Base-by-base conservation (phyloP, 345 rosid genomes). In the Salix viminalis region DNA sequence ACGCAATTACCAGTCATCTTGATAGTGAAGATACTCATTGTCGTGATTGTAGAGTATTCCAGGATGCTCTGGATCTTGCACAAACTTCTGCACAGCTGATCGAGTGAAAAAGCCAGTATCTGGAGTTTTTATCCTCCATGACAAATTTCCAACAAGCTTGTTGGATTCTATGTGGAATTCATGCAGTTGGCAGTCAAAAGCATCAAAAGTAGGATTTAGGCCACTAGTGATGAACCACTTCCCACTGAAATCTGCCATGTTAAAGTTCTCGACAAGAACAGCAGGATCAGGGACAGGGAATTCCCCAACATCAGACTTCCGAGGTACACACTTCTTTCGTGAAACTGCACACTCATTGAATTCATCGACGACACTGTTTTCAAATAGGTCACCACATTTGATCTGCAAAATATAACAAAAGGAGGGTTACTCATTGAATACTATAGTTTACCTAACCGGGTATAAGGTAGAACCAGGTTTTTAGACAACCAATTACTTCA, bases 341-440 rank as follows among this genome's bases (percentile, higher is more conserved):
- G 99, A 85, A 75, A 96, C 97, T 15, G 98, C 98, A 78, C 98
- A 93, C 75, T 91, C 96, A 32, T 93, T 96, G 87, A 95, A 96
- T 81, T 93, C 89, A 69, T 96, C 98, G 74, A 96, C 99, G 30
- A 89, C 92, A 21, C 82, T 89, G 77, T 96, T 96, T 70, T 77
- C 98, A 78, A 96, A 91, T 21, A 91, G 90, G 79, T 96, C 99
- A 44, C 97, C 97, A n/a, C 98, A 96, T 84, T 91, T 91, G 70
- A 93, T 93, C 98, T 93, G 88, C 82, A 79, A 70, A 64, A 65
- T 58, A 6, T 36, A 46, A 46, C 23, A 30, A 19, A 76, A 12
- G 52, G 7, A 78, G 12, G 42, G 66, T 28, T 75, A 60, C 50
- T 65, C 66, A 30, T 30, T 24, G 24, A 73, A 30, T 37, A 78